Base-by-base conservation (phyloP, 2,329 filamentous ascomycete genomes). In the Diaporthe citriasiana region DNA sequence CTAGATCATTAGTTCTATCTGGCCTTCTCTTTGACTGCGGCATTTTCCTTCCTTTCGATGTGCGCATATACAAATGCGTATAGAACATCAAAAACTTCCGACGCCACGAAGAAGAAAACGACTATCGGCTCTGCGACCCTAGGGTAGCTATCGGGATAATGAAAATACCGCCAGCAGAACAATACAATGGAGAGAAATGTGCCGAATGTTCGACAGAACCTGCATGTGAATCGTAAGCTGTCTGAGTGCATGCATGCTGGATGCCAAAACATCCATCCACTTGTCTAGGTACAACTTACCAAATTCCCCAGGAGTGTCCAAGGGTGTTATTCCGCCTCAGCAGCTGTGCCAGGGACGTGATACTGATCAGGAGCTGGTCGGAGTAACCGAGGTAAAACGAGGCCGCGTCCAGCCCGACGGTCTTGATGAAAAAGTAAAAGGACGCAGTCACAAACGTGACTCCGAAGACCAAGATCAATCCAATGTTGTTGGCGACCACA, bases 221-320 rank as follows among this genome's bases (percentile, higher is more conserved):
- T 59, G 22, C 13, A 17, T 9, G 19, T 59, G 4, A 8, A 59
- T 3, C 25, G 66, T 56, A 10, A 53, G 66, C n/a, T n/a, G n/a
- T 40, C 25, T 70, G 33, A 25, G 42, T 7, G 10, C 40, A 50
- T 65, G 12, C 10, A 25, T 33, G 9, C 19, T n/a, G 35, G 12
- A 50, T n/a, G 10, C 17, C 40, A 30, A 5, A 13, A 13, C 59
- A 47, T 63, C 17, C 10, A 17, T 33, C 27, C 35, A 12, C 0
- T 2, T 15, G 59, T 35, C 40, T 17, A 4, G 27, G 40, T 4
- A 25, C 27, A n/a, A 75, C 74, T 65, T 33, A 75, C 74, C 74
- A 75, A 35, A 75, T 75, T 19, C 35, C 38, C 72, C 53, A 74
- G 0, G 74, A 75, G 47, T 75, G 74, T 5, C 74, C 74, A 30